Conservation (phyloP, 768 basidiomycete species). For the Gymnopilus dilepis region DNA sequence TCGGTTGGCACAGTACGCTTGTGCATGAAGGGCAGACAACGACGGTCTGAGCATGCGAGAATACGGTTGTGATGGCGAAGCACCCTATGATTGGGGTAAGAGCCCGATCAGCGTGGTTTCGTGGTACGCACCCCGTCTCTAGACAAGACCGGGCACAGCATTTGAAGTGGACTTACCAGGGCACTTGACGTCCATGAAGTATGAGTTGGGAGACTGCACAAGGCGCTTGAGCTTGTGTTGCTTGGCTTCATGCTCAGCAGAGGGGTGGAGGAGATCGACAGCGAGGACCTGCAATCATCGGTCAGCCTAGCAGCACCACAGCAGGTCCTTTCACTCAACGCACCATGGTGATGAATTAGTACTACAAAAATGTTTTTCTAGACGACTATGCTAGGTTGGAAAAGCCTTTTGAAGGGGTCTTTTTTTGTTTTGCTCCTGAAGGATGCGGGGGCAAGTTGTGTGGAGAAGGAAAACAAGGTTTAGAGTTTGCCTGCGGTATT, state of each 20-base stretch:
- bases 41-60: conserved; percentile 99
- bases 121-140: background rate
- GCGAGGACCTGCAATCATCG: conserved; percentile 79
- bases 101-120: conserved; percentile 14
- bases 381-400: conserved; percentile 24
- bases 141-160: conserved; percentile 10
- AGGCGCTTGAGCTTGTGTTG: conserved; percentile 99
- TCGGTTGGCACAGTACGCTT: conserved; percentile 95
- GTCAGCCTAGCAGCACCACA: conserved; percentile 1
- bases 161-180: conserved; percentile 63
- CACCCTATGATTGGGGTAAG: conserved; percentile 60
- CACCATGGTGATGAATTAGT: conserved; percentile 37
- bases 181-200: conserved; percentile 99
- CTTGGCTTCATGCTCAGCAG: conserved; percentile 81
- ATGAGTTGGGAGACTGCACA: conserved; percentile 97
- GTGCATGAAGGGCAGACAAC: conserved; percentile 93
- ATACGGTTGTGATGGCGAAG: conserved; percentile 95
- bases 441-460: conserved; percentile 39
- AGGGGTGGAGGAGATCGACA: conserved; percentile 97
- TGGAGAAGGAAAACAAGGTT: conserved; percentile 48
- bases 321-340: conserved; percentile 12
- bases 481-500: conserved; percentile 34
- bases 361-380: conserved; percentile 9
- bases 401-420: conserved; percentile 36
- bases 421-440: background rate